Conservation (phyloP, 768 basidiomycete genomes). For the Lentinula detonsa region DNA sequence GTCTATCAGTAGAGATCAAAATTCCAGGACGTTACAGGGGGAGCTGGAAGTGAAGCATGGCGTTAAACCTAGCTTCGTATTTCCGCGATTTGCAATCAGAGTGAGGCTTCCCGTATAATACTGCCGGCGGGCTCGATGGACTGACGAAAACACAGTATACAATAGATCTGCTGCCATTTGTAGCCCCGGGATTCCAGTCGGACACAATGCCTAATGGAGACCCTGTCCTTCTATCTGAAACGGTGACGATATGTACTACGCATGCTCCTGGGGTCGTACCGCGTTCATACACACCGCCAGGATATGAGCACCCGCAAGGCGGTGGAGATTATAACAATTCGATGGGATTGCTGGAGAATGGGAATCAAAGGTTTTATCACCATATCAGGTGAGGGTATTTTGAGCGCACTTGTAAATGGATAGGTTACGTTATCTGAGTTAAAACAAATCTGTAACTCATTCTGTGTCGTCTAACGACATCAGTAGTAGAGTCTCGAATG, state of each 20-base stretch:
- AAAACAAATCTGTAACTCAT: background rate
- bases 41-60: slow-evolving; percentile 43
- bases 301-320: slow-evolving; percentile 35
- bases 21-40: slow-evolving; percentile 36
- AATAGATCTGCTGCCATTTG: slow-evolving; percentile 26
- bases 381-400: background rate
- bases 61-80: slow-evolving; percentile 36
- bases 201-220: background rate
- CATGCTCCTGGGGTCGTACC: slow-evolving; percentile 31
- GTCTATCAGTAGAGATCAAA: slow-evolving; percentile 28
- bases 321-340: slow-evolving; percentile 43
- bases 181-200: slow-evolving; percentile 25
- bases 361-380: slow-evolving; percentile 32
- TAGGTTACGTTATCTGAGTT: too few relatives aligned
- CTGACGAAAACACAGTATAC: slow-evolving; percentile 22
- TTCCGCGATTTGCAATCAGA: slow-evolving; percentile 18
- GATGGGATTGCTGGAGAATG: slow-evolving; percentile 47
- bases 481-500: slow-evolving; percentile 62
- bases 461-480: slow-evolving; percentile 28
- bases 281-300: slow-evolving; percentile 46
- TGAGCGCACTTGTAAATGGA: background rate
- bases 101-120: background rate
- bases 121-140: background rate
- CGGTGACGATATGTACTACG: slow-evolving; percentile 12
- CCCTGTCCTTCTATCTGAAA: slow-evolving; percentile 1